These are phyloP conservation scores for Paraurostyla sp. DNA, from an alignment of 73 alveolate genomes.

Conservation along the genomic window DNA sequence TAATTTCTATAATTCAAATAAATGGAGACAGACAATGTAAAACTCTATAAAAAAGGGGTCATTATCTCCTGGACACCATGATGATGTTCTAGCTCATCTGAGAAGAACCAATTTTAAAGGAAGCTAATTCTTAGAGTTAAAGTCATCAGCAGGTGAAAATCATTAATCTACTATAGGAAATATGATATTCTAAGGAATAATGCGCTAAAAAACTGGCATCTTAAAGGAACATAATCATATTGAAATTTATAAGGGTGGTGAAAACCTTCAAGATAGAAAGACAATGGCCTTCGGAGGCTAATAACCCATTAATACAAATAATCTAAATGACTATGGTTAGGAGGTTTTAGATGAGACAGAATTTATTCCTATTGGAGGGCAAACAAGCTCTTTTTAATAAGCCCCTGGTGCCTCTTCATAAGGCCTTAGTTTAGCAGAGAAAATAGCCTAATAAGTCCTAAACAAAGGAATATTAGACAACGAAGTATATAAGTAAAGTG, in stretches of 20 bases:
- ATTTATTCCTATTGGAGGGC: slow-evolving; percentile 32
- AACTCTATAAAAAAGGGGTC: not conserved
- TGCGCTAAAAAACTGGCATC: slow-evolving; percentile 27
- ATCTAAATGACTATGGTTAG: not conserved
- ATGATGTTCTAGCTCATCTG: slow-evolving; percentile 21
- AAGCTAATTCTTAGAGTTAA: not conserved
- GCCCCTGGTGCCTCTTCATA: no score
- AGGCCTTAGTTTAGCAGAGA: not conserved
- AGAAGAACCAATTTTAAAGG: slow-evolving; percentile 33
- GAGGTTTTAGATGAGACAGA: slow-evolving; percentile 10
- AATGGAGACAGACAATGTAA: not conserved
- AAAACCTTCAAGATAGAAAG: not conserved
- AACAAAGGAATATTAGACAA: slow-evolving; percentile 47
- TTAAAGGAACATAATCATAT: slow-evolving; percentile 43
- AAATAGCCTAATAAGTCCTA: not conserved
- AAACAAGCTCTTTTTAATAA: not conserved
- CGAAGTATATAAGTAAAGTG: not conserved
- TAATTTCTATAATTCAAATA: not conserved
- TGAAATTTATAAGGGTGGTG: slow-evolving; percentile 8
- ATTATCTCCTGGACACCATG: not conserved
- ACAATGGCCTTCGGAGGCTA: no score
- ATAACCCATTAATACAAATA: no score
- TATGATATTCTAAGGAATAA: slow-evolving; percentile 32
- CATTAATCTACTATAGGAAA: slow-evolving; percentile 20
- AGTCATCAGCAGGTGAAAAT: slow-evolving; percentile 25